Evolutionary conservation across 2,329 filamentous ascomycete genomes (phyloP).

Genomic region (Diplodia scrobiculata): DNA sequence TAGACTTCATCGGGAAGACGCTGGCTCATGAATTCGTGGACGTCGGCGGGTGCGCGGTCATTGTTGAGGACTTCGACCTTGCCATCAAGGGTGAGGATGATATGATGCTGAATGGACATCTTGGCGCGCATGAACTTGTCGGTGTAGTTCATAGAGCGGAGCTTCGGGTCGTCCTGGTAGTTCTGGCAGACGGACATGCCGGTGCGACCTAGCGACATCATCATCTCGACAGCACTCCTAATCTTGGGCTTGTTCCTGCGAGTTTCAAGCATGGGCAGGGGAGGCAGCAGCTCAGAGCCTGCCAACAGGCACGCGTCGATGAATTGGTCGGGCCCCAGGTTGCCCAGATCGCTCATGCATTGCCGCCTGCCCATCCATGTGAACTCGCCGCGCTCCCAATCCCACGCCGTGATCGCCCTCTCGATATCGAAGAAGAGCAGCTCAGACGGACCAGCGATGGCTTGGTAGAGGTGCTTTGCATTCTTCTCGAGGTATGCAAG

Average conservation of each 20-base stretch:
- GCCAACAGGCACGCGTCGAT: conserved; percentile 81
- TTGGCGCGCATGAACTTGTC: conserved; percentile 85
- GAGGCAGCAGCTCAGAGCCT: conserved; percentile 76
- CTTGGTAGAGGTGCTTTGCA: conserved; percentile 67
- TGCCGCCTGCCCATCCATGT: conserved; percentile 65
- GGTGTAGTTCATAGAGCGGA: conserved; percentile 72
- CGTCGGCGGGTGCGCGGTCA: conserved; percentile 75
- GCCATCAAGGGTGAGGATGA: conserved; percentile 76
- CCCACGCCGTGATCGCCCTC: conserved; percentile 68
- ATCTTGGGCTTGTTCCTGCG: conserved; percentile 62
- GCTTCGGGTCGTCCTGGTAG: conserved; percentile 76
- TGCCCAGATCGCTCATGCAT: conserved; percentile 68
- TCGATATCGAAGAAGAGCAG: conserved; percentile 82
- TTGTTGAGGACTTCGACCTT: conserved; percentile 73
- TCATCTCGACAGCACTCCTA: conserved; percentile 74
- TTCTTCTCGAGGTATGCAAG: conserved; percentile 77
- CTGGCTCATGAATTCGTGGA: conserved; percentile 87
- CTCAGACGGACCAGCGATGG: conserved; percentile 81
- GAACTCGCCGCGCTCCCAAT: conserved; percentile 70
- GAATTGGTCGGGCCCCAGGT: conserved; percentile 70
- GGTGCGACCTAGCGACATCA: conserved; percentile 66
- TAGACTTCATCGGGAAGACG: conserved; percentile 87
- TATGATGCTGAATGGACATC: conserved; percentile 83
- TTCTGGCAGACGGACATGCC: conserved; percentile 74
- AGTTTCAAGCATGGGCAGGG: conserved; percentile 74